Base-by-base conservation (phyloP, 2,329 filamentous ascomycete species). In the Stachybotrys echinatus region DNA sequence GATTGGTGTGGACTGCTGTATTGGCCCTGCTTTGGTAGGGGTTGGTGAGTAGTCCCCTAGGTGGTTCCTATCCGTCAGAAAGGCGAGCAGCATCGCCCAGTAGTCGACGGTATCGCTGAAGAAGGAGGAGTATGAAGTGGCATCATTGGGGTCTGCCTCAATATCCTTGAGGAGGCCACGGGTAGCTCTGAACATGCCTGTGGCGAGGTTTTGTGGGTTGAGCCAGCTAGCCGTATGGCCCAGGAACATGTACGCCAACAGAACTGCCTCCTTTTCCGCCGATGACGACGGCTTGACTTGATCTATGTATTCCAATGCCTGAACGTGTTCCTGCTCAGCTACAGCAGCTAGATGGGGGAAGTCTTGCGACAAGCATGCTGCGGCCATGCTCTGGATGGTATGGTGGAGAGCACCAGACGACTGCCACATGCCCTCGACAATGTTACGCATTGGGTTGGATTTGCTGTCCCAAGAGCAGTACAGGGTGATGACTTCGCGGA, bases 341-440 rank as follows among this genome's bases (percentile, higher is more conserved):
- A 56, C 18, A 0, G 49, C 23, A 0, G 47, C 23, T 19, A 58
- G 44, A 19, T 56, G 50, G 6, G 56, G 55, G 6, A 60, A 56
- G 39, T 54, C 55, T 21, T 56, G 49, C 5, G 58, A 52, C 7
- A 59, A 20, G 37, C 56, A 60, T 1, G 57, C 54, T 2, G 55
- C 57, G 12, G 57, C 48, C 56, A 61, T 59, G 54, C 56, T 60
- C 39, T 59, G 58, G 8, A 55, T 56, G 12, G 58, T 55, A 38
- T 61, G 58, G 46, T 58, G 49, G 2, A 59, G 44, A 4, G 51
- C 50, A 3, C 50, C 48, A 3, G 55, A 59, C 2, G 48, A 53
- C 18, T 56, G 49, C 58, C 56, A 60, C 17, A 49, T 46, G n/a
- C 43, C 52, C 38, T 56, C 58, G 8, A 56, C 48, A 3, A 60